phyloP scores from a whole-genome alignment of 805 yeast genomes.

The Maudiozyma barnettii region DNA sequence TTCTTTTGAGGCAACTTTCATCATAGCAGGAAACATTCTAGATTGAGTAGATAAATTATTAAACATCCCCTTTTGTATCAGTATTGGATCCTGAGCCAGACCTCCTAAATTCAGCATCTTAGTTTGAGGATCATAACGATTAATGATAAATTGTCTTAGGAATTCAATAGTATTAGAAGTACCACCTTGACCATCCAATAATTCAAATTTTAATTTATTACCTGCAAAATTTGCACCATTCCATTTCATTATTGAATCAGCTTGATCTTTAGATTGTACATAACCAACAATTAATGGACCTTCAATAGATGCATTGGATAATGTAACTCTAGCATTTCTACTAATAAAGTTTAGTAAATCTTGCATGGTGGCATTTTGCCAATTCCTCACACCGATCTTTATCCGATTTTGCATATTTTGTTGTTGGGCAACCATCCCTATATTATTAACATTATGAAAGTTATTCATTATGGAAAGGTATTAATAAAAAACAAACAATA shows the following conservation, averaged over 20 bases:
- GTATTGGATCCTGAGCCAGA: constrained; percentile 53
- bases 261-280: constrained; percentile 47
- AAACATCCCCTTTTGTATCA: constrained; percentile 56
- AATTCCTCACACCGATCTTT: constrained; percentile 58
- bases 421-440: constrained; percentile 21
- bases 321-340: constrained; percentile 51
- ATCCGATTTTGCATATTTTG: constrained; percentile 29
- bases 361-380: constrained; percentile 69
- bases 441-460: constrained; percentile 22
- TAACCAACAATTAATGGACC: constrained; percentile 51
- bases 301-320: constrained; percentile 45
- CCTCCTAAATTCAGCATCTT: constrained; percentile 62
- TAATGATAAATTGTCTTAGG: constrained; percentile 48
- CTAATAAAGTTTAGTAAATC: constrained; percentile 63
- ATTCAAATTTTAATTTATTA: constrained; percentile 45
- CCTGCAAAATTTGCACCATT: constrained; percentile 81
- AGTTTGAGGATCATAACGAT: constrained; percentile 56
- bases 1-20: constrained; percentile 65
- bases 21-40: constrained; percentile 82
- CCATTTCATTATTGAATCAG: constrained; percentile 49
- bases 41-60: constrained; percentile 51
- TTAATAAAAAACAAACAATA: no score
- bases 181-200: constrained; percentile 16
- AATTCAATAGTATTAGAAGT: constrained; percentile 46
- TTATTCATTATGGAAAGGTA: no score